Base-by-base conservation (phyloP, 2,329 filamentous ascomycete genomes). In the Incumbomyces delicatus region DNA sequence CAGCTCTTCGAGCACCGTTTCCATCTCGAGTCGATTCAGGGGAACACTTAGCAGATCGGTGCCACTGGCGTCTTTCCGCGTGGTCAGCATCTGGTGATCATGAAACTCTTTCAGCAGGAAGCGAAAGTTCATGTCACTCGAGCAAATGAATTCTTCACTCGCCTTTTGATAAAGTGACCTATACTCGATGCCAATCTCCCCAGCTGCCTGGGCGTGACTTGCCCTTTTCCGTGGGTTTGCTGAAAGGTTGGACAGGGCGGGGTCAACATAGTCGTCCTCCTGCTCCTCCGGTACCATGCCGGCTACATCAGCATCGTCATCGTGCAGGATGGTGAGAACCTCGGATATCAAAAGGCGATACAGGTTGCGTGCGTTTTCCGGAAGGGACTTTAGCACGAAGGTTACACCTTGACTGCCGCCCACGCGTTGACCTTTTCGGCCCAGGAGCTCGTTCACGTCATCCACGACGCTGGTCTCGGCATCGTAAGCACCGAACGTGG, bases 61-160 rank as follows among this genome's bases (percentile, higher is more conserved):
- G 2, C 92, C 92, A 47, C 89, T 71, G 0, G 78, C 76, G 63
- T 98, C 90, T 61, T 90, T 90, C 52, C 81, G 79, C 51, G 85
- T 94, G 46, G 87, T 87, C 53, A 98, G 85, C 80, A 98, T 96
- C 61, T 95, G 87, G 69, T 98, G 92, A 60, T 98, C 92, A 62
- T 95, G 87, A 64, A 98, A 92, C 76, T 98, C 92, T 68, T 96
- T 96, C 52, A 98, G 67, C 61, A 98, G 64, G 20, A 89, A 95
- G 50, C 92, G 77, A 69, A 96, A 96, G 52, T 87, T 88, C 77
- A 96, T 88, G 68, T 96, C 92, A 50, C 85, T 95, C 57, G 86
- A 92, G 63, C 90, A 95, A 41, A 98, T 92, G 64, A 98, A 96
- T 61, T 95, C 88, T 66, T 95, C 89, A 4, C 90, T 84, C 2